These are phyloP conservation scores for Clitopilus passeckerianus DNA, from an alignment of 768 basidiomycete species.

Conservation along the genomic window DNA sequence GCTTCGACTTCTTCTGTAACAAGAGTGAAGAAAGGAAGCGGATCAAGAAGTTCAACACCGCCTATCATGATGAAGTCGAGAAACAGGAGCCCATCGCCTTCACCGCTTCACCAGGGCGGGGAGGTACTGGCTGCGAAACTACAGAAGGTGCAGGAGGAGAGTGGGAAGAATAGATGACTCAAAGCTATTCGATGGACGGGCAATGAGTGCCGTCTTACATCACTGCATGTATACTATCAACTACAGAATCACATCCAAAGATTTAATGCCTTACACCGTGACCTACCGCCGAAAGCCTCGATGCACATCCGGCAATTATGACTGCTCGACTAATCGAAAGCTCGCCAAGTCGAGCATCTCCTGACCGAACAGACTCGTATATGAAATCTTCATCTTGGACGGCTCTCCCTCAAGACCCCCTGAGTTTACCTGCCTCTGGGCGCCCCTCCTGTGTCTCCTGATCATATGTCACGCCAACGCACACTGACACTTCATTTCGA, in stretches of 20 bases:
- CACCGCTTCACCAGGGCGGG: constrained; percentile 15
- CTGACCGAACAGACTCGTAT: not conserved
- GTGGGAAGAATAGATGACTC: not conserved
- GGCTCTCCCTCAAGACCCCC: not conserved
- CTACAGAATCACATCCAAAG: not conserved
- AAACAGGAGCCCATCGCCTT: constrained; percentile 11
- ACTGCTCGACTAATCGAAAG: too few species aligned
- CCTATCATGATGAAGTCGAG: constrained; percentile 15
- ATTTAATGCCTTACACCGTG: too few species aligned
- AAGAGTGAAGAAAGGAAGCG: constrained; percentile 3
- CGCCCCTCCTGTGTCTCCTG: not conserved
- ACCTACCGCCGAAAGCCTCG: too few species aligned
- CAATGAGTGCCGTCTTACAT: not conserved
- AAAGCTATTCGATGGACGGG: not conserved
- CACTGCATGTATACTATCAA: not conserved
- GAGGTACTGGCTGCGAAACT: not conserved
- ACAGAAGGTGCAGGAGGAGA: not conserved
- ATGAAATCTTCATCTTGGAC: not conserved
- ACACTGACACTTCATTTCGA: not conserved
- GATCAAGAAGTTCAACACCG: constrained; percentile 31
- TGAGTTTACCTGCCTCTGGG: not conserved
- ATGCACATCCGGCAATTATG: too few species aligned
- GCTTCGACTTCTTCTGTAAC: constrained; percentile 17
- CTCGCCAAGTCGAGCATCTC: not conserved
- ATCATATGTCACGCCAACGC: not conserved